Conservation (phyloP, 306 rosid species). For the Vigna unguiculata region DNA sequence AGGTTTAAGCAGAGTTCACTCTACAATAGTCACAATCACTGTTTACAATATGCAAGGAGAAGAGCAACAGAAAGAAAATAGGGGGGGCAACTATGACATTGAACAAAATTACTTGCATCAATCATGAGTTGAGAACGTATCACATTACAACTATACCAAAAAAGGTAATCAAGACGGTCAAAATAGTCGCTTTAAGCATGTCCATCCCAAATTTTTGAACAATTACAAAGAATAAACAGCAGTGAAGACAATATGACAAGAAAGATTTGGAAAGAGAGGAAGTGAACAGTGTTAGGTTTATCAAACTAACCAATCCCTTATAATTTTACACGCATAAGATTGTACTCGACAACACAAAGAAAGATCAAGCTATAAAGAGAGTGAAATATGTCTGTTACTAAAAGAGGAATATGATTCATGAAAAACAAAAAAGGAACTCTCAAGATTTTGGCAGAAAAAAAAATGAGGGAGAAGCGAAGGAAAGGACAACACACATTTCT, state of each 20-base stretch:
- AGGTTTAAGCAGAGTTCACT: conserved; percentile 4
- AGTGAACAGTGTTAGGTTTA: conserved; percentile 13
- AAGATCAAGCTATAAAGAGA: conserved; percentile 32
- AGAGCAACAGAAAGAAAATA: background rate
- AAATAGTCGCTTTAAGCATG: conserved; percentile 15
- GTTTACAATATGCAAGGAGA: conserved; percentile 10
- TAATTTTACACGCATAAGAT: conserved; percentile 5
- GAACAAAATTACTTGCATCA: conserved; percentile 30
- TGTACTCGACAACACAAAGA: conserved; percentile 21
- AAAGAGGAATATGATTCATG: conserved; percentile 23
- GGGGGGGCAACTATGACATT: background rate
- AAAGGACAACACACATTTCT: conserved; percentile 5
- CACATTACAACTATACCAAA: conserved; percentile 11
- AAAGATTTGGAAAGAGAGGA: conserved; percentile 23
- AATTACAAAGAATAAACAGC: conserved; percentile 12
- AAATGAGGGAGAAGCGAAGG: conserved; percentile 19
- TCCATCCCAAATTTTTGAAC: conserved; percentile 1
- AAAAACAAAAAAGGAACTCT: conserved; percentile 14
- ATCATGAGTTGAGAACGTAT: conserved; percentile 33
- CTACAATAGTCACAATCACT: conserved; percentile 28
- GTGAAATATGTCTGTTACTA: background rate
- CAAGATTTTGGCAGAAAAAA: conserved; percentile 30
- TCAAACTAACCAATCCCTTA: conserved; percentile 3
- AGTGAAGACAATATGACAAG: background rate
- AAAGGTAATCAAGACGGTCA: background rate